These are phyloP conservation scores for Juglanconis sp. DNA, from an alignment of 2,329 filamentous ascomycete species.

Conservation along the genomic window DNA sequence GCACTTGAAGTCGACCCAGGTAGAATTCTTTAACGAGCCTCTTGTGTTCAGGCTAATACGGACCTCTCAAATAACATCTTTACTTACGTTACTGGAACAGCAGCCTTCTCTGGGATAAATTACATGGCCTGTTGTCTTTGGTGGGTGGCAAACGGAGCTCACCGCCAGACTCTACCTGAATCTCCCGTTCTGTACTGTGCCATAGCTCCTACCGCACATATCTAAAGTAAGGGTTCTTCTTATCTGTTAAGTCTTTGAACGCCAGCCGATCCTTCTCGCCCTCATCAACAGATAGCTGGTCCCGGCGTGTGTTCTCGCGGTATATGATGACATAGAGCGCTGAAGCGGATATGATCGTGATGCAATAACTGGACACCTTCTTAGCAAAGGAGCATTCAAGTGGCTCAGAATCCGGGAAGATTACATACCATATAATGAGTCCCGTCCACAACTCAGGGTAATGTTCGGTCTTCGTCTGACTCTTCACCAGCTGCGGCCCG, in stretches of 20 bases:
- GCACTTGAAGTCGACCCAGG: too few species aligned
- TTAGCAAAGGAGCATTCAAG: neutral
- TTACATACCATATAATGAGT: constrained; percentile 62
- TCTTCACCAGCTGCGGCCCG: constrained; percentile 67
- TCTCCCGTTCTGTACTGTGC: neutral
- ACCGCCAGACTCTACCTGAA: neutral
- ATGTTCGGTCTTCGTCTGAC: constrained; percentile 59
- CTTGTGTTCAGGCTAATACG: neutral
- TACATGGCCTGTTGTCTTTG: too few species aligned
- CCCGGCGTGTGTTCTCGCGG: constrained; percentile 55
- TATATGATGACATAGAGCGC: constrained; percentile 57
- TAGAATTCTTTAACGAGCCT: too few species aligned
- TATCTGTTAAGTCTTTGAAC: constrained; percentile 67
- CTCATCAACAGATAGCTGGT: constrained; percentile 50
- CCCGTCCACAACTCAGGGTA: constrained; percentile 48
- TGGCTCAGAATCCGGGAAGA: constrained; percentile 42
- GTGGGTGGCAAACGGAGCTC: too few species aligned
- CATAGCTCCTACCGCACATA: constrained; percentile 46
- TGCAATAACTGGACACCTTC: constrained; percentile 2
- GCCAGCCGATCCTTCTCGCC: constrained; percentile 61
- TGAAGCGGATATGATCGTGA: constrained; percentile 54
- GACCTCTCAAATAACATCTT: too few species aligned
- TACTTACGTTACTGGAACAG: too few species aligned
- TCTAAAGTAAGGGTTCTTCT: constrained; percentile 64
- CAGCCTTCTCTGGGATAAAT: too few species aligned